Evolutionary conservation across 768 basidiomycete genomes (phyloP).

Genomic region (Trametes cingulata): DNA sequence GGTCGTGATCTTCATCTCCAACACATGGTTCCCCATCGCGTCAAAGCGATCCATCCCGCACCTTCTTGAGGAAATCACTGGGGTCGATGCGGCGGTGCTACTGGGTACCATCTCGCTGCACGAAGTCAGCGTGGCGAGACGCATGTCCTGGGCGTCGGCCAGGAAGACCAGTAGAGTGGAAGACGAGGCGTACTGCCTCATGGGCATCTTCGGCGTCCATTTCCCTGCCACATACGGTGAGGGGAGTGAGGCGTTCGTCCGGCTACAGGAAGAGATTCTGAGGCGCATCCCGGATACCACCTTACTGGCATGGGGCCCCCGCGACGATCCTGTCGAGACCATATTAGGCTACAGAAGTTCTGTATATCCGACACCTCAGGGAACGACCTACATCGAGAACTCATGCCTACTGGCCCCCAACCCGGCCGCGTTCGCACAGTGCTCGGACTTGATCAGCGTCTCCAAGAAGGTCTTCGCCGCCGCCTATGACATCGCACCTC

Average conservation of each 20-base stretch:
- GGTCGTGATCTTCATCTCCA: neutral
- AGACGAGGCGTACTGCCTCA: constrained; percentile 12
- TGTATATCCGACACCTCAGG: neutral
- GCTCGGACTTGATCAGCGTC: neutral
- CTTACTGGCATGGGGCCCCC: constrained; percentile 8
- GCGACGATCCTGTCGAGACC: neutral
- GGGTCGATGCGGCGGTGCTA: neutral
- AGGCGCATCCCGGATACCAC: neutral
- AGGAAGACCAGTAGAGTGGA: constrained; percentile 5
- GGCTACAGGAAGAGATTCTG: constrained; percentile 11
- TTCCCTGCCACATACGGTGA: constrained; percentile 5
- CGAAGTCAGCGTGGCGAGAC: neutral
- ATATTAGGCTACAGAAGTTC: neutral
- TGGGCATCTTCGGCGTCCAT: constrained; percentile 9
- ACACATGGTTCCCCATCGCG: neutral
- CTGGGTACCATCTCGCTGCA: neutral
- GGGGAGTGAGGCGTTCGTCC: constrained; percentile 2
- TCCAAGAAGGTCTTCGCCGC: neutral
- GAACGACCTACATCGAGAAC: neutral
- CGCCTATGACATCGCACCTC: neutral
- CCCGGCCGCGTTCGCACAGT: neutral
- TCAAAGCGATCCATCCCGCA: neutral
- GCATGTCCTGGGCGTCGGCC: constrained; percentile 11
- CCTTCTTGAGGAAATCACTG: neutral
- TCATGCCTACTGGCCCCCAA: neutral